These are phyloP conservation scores for Clohesyomyces aquaticus DNA, from an alignment of 495 filamentous ascomycete genomes.

Conservation along the genomic window DNA sequence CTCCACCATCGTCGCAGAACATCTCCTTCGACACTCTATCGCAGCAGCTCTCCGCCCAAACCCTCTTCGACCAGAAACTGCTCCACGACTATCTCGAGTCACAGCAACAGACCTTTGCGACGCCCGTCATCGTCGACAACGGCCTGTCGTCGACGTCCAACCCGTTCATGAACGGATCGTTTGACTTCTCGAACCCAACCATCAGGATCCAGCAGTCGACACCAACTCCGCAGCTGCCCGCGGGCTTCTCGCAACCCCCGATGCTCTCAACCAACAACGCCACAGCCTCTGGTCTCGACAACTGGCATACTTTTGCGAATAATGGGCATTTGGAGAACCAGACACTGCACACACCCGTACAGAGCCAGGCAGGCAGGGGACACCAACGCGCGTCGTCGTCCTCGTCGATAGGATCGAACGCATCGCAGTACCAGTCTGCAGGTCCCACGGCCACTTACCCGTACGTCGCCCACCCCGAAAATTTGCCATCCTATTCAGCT, in stretches of 20 bases:
- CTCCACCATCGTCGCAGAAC: slow-evolving; percentile 28
- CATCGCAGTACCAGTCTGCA: slow-evolving; percentile 42
- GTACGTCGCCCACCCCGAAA: slow-evolving; percentile 47
- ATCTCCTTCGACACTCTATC: slow-evolving; percentile 33
- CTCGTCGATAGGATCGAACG: slow-evolving; percentile 46
- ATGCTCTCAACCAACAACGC: slow-evolving; percentile 28
- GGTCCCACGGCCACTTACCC: slow-evolving; percentile 39
- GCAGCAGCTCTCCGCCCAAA: slow-evolving; percentile 24
- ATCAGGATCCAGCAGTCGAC: slow-evolving; percentile 45
- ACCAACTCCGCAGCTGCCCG: slow-evolving; percentile 35
- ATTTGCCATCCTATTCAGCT: slow-evolving; percentile 40
- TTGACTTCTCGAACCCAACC: slow-evolving; percentile 37
- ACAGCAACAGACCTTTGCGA: slow-evolving; percentile 32
- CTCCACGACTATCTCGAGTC: slow-evolving; percentile 39
- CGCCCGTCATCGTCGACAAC: slow-evolving; percentile 18
- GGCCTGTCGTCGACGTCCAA: slow-evolving; percentile 15
- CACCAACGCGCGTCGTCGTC: slow-evolving; percentile 48
- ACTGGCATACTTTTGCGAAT: slow-evolving; percentile 33
- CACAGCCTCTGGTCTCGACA: slow-evolving; percentile 25
- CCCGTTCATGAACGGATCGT: slow-evolving; percentile 40
- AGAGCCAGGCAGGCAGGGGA: slow-evolving; percentile 20
- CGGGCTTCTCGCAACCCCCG: slow-evolving; percentile 29
- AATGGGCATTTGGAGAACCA: slow-evolving; percentile 32
- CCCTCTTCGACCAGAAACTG: slow-evolving; percentile 32
- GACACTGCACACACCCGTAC: slow-evolving; percentile 32